Evolutionary conservation across 2,329 filamentous ascomycete species (phyloP).

Genomic region (Graphilbum ipis-grandicollis): DNA sequence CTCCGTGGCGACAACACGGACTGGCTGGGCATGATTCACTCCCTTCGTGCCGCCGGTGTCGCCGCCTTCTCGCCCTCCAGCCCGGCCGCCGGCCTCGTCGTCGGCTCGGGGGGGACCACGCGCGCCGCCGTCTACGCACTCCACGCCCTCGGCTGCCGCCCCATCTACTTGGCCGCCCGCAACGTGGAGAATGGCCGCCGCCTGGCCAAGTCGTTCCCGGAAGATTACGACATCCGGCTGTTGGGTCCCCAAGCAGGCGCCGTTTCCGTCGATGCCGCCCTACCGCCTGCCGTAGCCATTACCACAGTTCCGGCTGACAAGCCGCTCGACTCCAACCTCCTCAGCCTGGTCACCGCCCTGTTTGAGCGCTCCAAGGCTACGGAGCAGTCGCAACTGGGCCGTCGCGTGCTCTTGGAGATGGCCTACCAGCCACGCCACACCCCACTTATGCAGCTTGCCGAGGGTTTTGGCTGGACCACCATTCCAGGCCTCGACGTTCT

Average conservation of each 20-base stretch:
- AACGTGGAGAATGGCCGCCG: constrained; percentile 48
- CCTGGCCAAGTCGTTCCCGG: constrained; percentile 57
- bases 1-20: constrained; percentile 72
- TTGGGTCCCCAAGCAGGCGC: constrained; percentile 29
- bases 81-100: constrained; percentile 50
- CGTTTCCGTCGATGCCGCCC: constrained; percentile 26
- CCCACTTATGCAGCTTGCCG: constrained; percentile 67
- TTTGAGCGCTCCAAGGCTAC: constrained; percentile 21
- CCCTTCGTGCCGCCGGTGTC: constrained; percentile 53
- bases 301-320: constrained; percentile 82
- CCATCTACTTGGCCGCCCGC: constrained; percentile 76
- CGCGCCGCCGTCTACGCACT: constrained; percentile 83
- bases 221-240: constrained; percentile 51
- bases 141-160: constrained; percentile 63
- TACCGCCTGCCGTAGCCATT: constrained; percentile 54
- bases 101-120: constrained; percentile 84
- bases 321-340: constrained; percentile 58
- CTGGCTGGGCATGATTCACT: constrained; percentile 79
- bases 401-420: constrained; percentile 71
- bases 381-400: constrained; percentile 14
- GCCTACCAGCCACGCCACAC: constrained; percentile 84
- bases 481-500: constrained; percentile 81
- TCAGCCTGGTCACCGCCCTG: constrained; percentile 41
- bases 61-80: constrained; percentile 16
- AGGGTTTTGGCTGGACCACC: constrained; percentile 61